Evolutionary conservation across 352 stramenopile species (phyloP), one percentile per base, ranked within the genome.

Genomic region (Phytophthora vignae): DNA sequence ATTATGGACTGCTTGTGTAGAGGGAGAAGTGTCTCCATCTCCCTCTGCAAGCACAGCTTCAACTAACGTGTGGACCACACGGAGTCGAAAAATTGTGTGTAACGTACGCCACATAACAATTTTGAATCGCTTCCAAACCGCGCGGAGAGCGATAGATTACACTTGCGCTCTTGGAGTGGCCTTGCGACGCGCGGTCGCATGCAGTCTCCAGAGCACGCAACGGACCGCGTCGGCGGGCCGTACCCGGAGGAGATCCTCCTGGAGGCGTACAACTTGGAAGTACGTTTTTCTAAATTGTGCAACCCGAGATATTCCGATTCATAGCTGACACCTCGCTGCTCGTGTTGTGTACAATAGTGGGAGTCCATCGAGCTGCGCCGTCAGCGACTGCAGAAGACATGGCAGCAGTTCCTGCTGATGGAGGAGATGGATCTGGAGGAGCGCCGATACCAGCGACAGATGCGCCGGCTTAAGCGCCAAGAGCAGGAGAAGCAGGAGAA

Each of bases 251-350:
- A 93, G 64, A 63, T 76, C 44, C 69, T 93, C 48, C 73, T 93
- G 11, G 80, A 93, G 67, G 75, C 81, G 22, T 90, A 84, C 60
- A 77, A 87, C 44, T 60, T 93, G 48, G 73, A 93, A 79, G 85
- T 92, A 42, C 58, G 78, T 81, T 29, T 11, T 1, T 21, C 4
- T 3, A 19, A 0, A 14, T 6, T 4, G 3, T 61, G 58, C 0
- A 52, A n/a, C 12, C 3, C 4, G 46, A 67, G 31, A 31, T 53
- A 58, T 57, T 19, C 2, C n/a, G 22, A 5, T 4, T 46, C 10
- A 55, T 50, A 60, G 46, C 55, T 67, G 36, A 73, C 40, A 0
- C 10, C 31, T 36, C 33, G 38, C 0, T 40, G 46, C 21, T 56
- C 25, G 56, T 44, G 14, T 27, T 62, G 25, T 58, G 50, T 69